Percentiles rank a stretch among this genome's conserved stretches.
These are phyloP conservation scores for Penicillium sumatraense DNA, from an alignment of 2,329 filamentous ascomycete genomes.

Conservation along the genomic window DNA sequence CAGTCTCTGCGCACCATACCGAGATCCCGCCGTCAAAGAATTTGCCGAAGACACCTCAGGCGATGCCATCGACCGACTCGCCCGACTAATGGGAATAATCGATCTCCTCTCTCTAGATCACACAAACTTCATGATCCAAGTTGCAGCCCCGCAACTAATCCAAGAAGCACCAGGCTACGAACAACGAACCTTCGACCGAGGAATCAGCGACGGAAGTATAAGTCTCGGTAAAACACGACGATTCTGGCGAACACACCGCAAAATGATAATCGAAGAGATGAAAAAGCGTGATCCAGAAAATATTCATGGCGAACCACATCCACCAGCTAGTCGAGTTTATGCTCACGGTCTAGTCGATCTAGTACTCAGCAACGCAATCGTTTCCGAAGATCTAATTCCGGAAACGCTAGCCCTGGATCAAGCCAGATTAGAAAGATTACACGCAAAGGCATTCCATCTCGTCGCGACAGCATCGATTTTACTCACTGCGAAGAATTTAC, in stretches of 20 bases:
- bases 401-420: slow-evolving; percentile 65
- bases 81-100: slow-evolving; percentile 65
- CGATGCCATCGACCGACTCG: slow-evolving; percentile 66
- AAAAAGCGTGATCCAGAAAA: slow-evolving; percentile 51
- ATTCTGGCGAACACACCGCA: slow-evolving; percentile 56
- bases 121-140: slow-evolving; percentile 67
- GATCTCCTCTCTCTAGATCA: slow-evolving; percentile 67
- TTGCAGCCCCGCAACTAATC: slow-evolving; percentile 64
- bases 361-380: slow-evolving; percentile 57
- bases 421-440: slow-evolving; percentile 57
- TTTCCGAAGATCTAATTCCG: slow-evolving; percentile 59
- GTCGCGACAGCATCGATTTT: slow-evolving; percentile 66
- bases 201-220: slow-evolving; percentile 57
- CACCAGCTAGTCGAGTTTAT: slow-evolving; percentile 54
- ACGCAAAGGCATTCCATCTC: slow-evolving; percentile 60
- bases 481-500: slow-evolving; percentile 67
- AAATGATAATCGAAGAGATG: slow-evolving; percentile 53
- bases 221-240: slow-evolving; percentile 57
- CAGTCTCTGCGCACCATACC: slow-evolving; percentile 68
- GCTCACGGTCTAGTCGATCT: slow-evolving; percentile 64
- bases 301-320: slow-evolving; percentile 39
- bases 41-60: slow-evolving; percentile 57
- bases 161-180: slow-evolving; percentile 67
- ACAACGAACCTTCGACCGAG: slow-evolving; percentile 60
- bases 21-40: slow-evolving; percentile 62